These are phyloP conservation scores for Annulohypoxylon bovei DNA, from an alignment of 495 filamentous ascomycete species.

Conservation along the genomic window DNA sequence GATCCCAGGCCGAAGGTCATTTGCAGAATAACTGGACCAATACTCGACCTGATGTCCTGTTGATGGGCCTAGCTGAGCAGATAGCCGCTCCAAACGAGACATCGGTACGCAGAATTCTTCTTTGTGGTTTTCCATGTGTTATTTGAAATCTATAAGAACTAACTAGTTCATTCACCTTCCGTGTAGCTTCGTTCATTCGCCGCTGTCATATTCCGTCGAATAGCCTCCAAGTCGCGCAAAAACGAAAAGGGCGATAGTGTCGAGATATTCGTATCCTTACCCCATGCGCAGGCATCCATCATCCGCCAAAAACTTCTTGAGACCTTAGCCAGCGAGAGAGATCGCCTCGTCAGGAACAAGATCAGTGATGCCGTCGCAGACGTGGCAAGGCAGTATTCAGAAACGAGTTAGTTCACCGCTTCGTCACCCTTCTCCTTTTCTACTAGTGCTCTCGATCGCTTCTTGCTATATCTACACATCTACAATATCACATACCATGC, in stretches of 20 bases:
- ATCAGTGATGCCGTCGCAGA: constrained; percentile 97
- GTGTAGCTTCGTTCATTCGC: constrained; percentile 74
- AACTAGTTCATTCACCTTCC: constrained; percentile 11
- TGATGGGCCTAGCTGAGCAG: constrained; percentile 96
- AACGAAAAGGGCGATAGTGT: constrained; percentile 72
- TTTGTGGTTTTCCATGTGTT: constrained; percentile 4
- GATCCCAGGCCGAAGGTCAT: constrained; percentile 87
- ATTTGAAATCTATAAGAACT: constrained; percentile 3
- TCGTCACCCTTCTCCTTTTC: neutral
- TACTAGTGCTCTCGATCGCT: neutral
- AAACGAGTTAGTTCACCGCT: constrained; percentile 72
- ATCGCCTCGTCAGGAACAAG: constrained; percentile 84
- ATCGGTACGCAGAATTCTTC: constrained; percentile 62
- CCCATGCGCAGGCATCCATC: constrained; percentile 71
- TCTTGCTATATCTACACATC: neutral
- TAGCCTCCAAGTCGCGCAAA: constrained; percentile 87
- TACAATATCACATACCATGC: neutral
- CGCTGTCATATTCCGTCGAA: constrained; percentile 93
- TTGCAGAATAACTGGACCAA: constrained; percentile 89
- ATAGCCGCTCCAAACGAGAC: constrained; percentile 75
- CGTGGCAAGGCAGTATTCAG: constrained; percentile 91
- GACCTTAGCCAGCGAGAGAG: constrained; percentile 74
- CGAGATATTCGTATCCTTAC: constrained; percentile 84
- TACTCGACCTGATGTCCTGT: constrained; percentile 79
- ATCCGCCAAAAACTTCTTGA: constrained; percentile 86